phyloP scores from a whole-genome alignment of 371 early-diverging fungal genomes.

The Mycotypha africana region DNA sequence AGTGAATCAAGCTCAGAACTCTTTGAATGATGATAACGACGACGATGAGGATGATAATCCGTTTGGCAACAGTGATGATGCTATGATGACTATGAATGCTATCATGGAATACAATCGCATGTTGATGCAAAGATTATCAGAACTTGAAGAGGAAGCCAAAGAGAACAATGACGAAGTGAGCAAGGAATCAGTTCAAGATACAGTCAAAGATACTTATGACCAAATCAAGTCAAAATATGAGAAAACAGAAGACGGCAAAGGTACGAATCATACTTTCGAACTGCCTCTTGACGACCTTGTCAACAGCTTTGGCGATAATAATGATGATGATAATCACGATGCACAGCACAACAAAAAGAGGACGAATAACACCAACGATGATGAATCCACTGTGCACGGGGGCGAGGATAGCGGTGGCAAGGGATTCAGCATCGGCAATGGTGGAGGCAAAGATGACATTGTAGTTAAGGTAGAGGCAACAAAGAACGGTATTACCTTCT shows the following conservation, averaged over 20 bases:
- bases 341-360: not conserved
- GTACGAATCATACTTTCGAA: slow-evolving; percentile 15
- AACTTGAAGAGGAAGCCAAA: slow-evolving; percentile 1
- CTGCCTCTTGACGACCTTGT: slow-evolving; percentile 18
- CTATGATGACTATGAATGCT: slow-evolving; percentile 10
- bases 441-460: slow-evolving; percentile 20
- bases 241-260: not conserved
- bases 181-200: slow-evolving; percentile 2
- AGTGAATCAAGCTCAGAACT: not conserved
- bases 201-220: slow-evolving; percentile 4
- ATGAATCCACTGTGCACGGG: slow-evolving; percentile 7
- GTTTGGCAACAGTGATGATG: slow-evolving; percentile 1
- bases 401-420: not conserved
- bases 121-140: slow-evolving; percentile 2
- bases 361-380: slow-evolving; percentile 1
- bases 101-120: slow-evolving; percentile 21
- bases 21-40: not conserved
- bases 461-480: slow-evolving; percentile 28
- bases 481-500: slow-evolving; percentile 20
- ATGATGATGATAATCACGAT: slow-evolving; percentile 2
- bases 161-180: not conserved
- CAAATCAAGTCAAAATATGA: slow-evolving; percentile 8
- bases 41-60: not conserved
- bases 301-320: slow-evolving; percentile 7
- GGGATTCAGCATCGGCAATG: slow-evolving; percentile 1